Evolutionary conservation across 2,329 filamentous ascomycete genomes (phyloP), one percentile per base, ranked within the genome.

Genomic region (Trichoderma hamatum): DNA sequence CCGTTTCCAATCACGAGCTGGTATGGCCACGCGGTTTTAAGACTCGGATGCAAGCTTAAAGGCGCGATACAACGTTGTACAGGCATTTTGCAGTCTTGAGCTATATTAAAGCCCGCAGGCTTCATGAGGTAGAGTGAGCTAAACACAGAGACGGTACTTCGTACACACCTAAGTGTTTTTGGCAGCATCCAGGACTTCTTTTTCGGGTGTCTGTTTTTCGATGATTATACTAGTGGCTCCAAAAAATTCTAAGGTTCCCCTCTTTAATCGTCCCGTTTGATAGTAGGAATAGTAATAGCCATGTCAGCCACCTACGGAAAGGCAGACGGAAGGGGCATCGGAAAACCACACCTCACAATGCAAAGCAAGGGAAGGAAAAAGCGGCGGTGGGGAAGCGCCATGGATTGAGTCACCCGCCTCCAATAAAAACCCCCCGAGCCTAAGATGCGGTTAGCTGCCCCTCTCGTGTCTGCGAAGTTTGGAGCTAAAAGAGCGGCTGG

Each of bases 51-150:
- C 65, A 67, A 67, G 65, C 65, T 61, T 39, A 54, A 67, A 46
- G 65, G 65, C 65, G 56, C 56, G 55, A 67, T 67, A 67, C 63
- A 67, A 67, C 63, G 63, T 58, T 67, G 63, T 59, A 67, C 63
- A 43, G 11, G 36, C 51, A 9, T 24, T 66, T 58, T 13, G 10
- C 55, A 51, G 14, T 16, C 30, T 24, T 21, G 36, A 52, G 63
- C 30, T 51, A 14, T 58, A 26, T 32, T 39, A 6, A 16, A 54
- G 46, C n/a, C 39, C n/a, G 24, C 24, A 19, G 9, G 4, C 51
- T 28, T 54, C 24, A 54, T 26, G 24, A 54, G 10, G 16, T 4
- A 36, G 24, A 55, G 24, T 14, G 28, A 21, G 36, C 62, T 30
- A 21, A 43, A 9, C 51, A 14, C 51, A 24, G 10, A 43, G 19